Base-by-base conservation (phyloP, 1,139 yeast genomes). In the Debaryomyces nepalensis region DNA sequence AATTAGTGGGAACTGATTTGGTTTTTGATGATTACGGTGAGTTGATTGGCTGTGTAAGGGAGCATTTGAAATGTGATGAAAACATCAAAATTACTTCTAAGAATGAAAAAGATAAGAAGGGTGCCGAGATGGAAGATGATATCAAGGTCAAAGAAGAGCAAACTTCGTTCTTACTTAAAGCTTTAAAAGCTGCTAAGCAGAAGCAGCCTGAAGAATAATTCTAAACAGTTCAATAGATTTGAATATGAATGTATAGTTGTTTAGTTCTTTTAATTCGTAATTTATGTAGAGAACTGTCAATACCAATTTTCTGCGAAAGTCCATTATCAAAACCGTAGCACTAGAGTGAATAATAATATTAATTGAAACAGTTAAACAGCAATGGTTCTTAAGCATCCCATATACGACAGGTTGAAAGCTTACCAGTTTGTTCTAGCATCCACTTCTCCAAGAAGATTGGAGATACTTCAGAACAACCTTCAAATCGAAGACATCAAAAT, bases 1-100 rank as follows among this genome's bases (percentile, higher is more conserved):
- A 79, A 45, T 64, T 88, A 9, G 83, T 88, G 1, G 99, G 99
- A 0, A 86, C 96, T 0, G 97, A 91, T 55, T 65, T 93, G 47
- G 64, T 79, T 1, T 75, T 79, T 53, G 79, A 80, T 51, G 85
- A 80, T 46, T 70, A 75, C 50, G 86, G 84, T 0, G 77, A 79
- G 38, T 64, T 72, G 33, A 58, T 79, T 43, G 79, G 76, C 0
- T 61, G 62, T 32, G 75, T 70, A 3, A 54, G 61, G 15, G 78
- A 74, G 43, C 79, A 73, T 51, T 59, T 73, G 34, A 54, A 51
- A 9, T 62, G 72, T 42, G 64, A 63, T 36, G 61, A 63, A 3
- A 52, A 54, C 15, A 61, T 61, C 4, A 68, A 61, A 41, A 49
- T 69, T 16, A 47, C 45, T 10, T 44, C 58, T 4, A 57, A 49